Evolutionary conservation across 228 moss, liverwort and hornwort species (phyloP), one percentile per base, ranked within the genome.

Genomic region (Sphagnum magellanicum): DNA sequence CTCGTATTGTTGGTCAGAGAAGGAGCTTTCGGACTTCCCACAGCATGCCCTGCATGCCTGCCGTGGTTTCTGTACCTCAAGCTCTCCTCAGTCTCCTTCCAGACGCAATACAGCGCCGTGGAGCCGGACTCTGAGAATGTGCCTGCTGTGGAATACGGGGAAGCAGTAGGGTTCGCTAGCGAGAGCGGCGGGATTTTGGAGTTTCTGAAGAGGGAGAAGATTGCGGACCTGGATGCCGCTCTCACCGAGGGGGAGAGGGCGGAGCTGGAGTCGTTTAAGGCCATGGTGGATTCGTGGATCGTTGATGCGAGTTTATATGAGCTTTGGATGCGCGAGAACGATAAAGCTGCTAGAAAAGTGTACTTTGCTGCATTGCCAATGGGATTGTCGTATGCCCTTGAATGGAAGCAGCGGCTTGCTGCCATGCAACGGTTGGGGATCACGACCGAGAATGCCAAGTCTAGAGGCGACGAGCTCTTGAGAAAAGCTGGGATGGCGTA

Each of bases 221-320:
- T 98, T 16, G 87, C 71, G 12, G 94, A 98, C 65, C 79, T 98
- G 47, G 98, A 98, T 74, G 85, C 81, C 17, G 89, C 79, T 8
- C 73, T 94, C 68, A 69, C 73, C 16, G 94, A 89, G 5, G 79
- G 76, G n/a, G 91, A 89, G 82, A 87, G 67, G 71, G 90, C 90
- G 14, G 89, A 94, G 82, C 77, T 98, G 78, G 85, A 90, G 67
- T 80, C 98, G 15, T 98, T 88, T 17, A 94, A 90, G 64, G 85
- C 90, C 57, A 86, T 94, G 79, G 94, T 98, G 86, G 87, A 89
- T 73, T 91, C 98, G 12, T 94, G 98, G 93, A 81, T 98, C 14
- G 87, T 84, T 50, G 92, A 98, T 73, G 98, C 98, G 48, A 92
- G 90, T 62, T 67, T 73, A 1, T 89, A 88, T 63, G 98, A 98